Evolutionary conservation across 1,139 yeast genomes (phyloP).

Genomic region (Sugiyamaella neomexicana): DNA sequence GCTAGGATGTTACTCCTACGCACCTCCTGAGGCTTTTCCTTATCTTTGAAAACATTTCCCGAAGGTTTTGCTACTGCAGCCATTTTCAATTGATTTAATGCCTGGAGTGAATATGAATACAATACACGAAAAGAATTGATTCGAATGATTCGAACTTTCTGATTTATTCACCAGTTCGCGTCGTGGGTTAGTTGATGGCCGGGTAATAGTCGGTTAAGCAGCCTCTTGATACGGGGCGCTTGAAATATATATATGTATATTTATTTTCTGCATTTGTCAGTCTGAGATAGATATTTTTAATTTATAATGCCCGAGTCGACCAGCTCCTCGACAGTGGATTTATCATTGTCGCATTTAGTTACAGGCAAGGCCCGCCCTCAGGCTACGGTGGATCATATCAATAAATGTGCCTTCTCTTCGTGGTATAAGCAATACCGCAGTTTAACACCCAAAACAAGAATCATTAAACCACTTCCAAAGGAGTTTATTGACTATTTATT

Average conservation of each 20-base stretch:
- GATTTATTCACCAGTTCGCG: background rate
- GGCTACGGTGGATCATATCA: conserved; percentile 46
- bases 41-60: conserved; percentile 87
- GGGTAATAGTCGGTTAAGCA: conserved; percentile 7
- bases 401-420: conserved; percentile 66
- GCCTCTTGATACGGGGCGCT: background rate
- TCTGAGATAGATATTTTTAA: background rate
- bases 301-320: conserved; percentile 8
- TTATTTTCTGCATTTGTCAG: background rate
- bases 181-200: background rate
- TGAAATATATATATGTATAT: background rate
- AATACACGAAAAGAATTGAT: conserved; percentile 12
- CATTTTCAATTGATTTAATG: conserved; percentile 20
- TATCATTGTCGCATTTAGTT: background rate
- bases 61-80: conserved; percentile 51
- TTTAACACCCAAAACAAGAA: conserved; percentile 52
- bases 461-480: conserved; percentile 65
- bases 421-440: conserved; percentile 66
- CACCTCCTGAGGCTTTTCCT: conserved; percentile 97
- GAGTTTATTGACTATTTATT: conserved; percentile 68
- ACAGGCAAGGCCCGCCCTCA: conserved; percentile 1
- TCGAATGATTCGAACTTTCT: conserved; percentile 5
- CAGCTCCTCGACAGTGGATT: background rate
- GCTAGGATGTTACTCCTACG: conserved; percentile 91
- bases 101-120: background rate